Evolutionary conservation across 1,284 basidiomycete species (phyloP), one percentile per base, ranked within the genome.

Genomic region (Leccinum glutinopallens): DNA sequence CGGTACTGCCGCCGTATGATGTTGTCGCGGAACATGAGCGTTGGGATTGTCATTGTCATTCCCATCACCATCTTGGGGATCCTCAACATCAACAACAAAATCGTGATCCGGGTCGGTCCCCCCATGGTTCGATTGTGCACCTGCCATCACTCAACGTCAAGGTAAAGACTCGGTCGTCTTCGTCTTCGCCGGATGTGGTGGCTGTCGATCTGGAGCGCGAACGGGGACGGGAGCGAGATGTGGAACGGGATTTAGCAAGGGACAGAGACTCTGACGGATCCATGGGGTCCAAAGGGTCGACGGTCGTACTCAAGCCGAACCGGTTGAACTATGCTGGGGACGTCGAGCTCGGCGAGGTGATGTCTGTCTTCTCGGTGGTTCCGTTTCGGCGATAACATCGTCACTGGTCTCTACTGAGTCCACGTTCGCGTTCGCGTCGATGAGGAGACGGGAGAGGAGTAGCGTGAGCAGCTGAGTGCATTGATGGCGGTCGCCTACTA

Each of bases 401-500:
- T 32, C 54, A 12, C 29, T 9, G 25, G 29, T 55, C 17, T 55
- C 29, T 29, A 10, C 29, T 17, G 29, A 0, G 12, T 55, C 54
- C 7, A 25, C 25, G 7, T 15, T 53, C 25, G 51, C 7, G 25
- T 17, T 53, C 25, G 51, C 25, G 51, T 17, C 51, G 51, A 53
- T 2, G 22, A 55, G 54, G 35, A 55, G 9, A 39, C 67, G 73
- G 33, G 60, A 66, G n/a, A 71, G 71, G 54, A 53, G 10, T n/a
- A 13, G 33, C 22, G 70, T 85, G 61, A 81, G 81, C 62, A 77
- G 76, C 54, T 69, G 83, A 68, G 77, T 86, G 29, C 75, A 81
- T 65, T 79, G 80, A 63, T 86, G 82, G 73, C 81, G 77, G 43
- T 84, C 83, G 19, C 84, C 84, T 1, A 22, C 22, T 22, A n/a